A percentile compares a stretch with the other conserved stretches of the same genome.
These are phyloP conservation scores for Hanseniaspora pseudoguilliermondii DNA, from an alignment of 805 yeast genomes.

Conservation along the genomic window DNA sequence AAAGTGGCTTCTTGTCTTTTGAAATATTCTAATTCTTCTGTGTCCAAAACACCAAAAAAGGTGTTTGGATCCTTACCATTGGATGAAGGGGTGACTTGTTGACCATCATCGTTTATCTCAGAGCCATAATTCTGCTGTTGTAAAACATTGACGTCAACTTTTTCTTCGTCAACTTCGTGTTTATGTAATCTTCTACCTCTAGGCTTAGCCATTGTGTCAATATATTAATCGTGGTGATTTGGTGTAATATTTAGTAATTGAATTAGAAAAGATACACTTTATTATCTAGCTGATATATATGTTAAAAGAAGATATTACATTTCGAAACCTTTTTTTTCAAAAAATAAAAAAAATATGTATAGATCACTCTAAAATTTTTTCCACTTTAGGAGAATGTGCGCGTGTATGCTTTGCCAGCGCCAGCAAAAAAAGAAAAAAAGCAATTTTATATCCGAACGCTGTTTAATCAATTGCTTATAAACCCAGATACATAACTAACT, in stretches of 20 bases:
- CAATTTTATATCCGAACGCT: background rate
- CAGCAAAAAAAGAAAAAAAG: background rate
- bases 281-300: too few species aligned
- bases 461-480: conserved; percentile 17
- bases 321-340: background rate
- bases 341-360: background rate
- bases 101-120: conserved; percentile 16
- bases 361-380: background rate
- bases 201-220: conserved; percentile 22
- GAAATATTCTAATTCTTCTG: conserved; percentile 79
- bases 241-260: too few species aligned
- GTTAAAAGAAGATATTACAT: too few species aligned
- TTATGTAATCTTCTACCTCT: conserved; percentile 34
- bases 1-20: conserved; percentile 82
- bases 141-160: conserved; percentile 18
- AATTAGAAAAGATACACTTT: too few species aligned
- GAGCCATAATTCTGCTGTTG: conserved; percentile 14
- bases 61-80: conserved; percentile 28
- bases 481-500: conserved; percentile 87
- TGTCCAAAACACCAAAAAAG: conserved; percentile 78
- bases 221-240: background rate
- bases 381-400: background rate
- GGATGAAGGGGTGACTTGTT: conserved; percentile 11
- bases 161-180: conserved; percentile 19
- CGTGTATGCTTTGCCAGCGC: background rate